Percentiles rank a stretch among this genome's conserved stretches.
These are phyloP conservation scores for Entomortierella beljakovae DNA, from an alignment of 192 early-diverging fungal species.

Conservation along the genomic window DNA sequence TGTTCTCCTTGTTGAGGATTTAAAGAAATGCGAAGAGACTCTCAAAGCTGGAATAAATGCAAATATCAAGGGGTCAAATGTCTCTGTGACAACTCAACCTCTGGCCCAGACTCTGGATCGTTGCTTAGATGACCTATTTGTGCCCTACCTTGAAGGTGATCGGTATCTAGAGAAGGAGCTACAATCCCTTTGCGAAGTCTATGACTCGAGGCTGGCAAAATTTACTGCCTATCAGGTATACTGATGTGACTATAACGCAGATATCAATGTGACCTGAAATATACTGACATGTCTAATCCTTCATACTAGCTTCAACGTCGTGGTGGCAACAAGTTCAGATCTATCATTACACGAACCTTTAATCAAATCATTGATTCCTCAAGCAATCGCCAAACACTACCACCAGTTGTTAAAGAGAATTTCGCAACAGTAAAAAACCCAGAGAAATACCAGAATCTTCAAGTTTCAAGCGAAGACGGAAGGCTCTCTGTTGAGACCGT, in stretches of 20 bases:
- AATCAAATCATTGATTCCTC: conserved; percentile 54
- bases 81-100: conserved; percentile 60
- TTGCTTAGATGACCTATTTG: conserved; percentile 95
- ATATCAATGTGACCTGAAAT: too few relatives aligned
- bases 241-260: background rate
- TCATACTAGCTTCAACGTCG: conserved; percentile 33
- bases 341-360: conserved; percentile 48
- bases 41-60: conserved; percentile 61
- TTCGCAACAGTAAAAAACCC: conserved; percentile 54
- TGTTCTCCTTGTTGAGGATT: conserved; percentile 74
- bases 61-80: conserved; percentile 53
- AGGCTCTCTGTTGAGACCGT: conserved; percentile 57
- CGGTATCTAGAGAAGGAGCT: conserved; percentile 88
- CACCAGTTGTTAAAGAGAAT: conserved; percentile 46
- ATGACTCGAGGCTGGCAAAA: conserved; percentile 53
- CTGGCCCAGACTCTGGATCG: conserved; percentile 84
- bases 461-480: conserved; percentile 52
- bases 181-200: conserved; percentile 74
- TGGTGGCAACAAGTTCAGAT: conserved; percentile 52
- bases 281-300: background rate
- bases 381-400: conserved; percentile 21
- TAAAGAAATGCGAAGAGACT: conserved; percentile 81
- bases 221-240: conserved; percentile 58
- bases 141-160: conserved; percentile 91
- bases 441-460: conserved; percentile 47